These are phyloP conservation scores for Spatholobus suberectus DNA, from an alignment of 306 rosid genomes.

Conservation along the genomic window DNA sequence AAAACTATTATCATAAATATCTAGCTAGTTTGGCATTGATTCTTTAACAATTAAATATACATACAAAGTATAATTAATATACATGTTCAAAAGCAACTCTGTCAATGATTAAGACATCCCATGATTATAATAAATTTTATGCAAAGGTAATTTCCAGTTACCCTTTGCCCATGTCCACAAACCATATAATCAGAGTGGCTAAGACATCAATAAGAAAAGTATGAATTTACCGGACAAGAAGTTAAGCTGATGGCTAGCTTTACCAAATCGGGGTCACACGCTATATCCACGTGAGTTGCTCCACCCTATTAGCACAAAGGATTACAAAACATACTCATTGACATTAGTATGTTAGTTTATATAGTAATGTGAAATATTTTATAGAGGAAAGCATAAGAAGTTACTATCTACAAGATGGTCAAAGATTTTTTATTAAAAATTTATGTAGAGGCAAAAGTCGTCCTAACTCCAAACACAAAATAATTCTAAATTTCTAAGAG, in stretches of 20 bases:
- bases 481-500: background rate
- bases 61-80: background rate
- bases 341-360: slow-evolving; percentile 13
- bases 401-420: background rate
- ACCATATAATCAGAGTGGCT: background rate
- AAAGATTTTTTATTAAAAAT: background rate
- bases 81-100: slow-evolving; percentile 4
- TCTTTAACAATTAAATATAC: background rate
- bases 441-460: background rate
- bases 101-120: background rate
- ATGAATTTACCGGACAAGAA: slow-evolving; percentile 73
- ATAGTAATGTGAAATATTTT: background rate
- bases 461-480: background rate
- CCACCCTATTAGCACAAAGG: slow-evolving; percentile 64
- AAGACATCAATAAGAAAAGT: slow-evolving; percentile 3
- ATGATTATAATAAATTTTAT: background rate
- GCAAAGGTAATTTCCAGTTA: background rate
- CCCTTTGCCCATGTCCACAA: background rate
- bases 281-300: slow-evolving; percentile 98
- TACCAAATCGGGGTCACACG: slow-evolving; percentile 94
- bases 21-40: background rate
- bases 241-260: slow-evolving; percentile 84
- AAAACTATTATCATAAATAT: background rate
- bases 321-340: slow-evolving; percentile 12
- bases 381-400: slow-evolving; percentile 17